Evolutionary conservation across 2,329 filamentous ascomycete species (phyloP), one percentile per base, ranked within the genome.

Genomic region (Pleomassaria siparia): DNA sequence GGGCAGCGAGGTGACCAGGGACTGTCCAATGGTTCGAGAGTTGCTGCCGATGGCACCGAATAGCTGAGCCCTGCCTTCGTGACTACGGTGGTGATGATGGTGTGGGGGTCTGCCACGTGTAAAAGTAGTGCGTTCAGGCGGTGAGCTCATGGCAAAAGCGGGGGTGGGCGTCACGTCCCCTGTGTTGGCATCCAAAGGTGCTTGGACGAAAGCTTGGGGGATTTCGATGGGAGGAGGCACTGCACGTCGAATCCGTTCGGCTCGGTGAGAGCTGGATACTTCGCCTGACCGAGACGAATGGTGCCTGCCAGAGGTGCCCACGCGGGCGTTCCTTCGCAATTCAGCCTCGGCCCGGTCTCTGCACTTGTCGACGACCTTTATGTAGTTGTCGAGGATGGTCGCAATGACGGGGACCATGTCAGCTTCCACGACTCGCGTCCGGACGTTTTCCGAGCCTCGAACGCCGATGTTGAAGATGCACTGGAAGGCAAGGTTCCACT

Each of bases 391-490:
- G 51, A 99, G 84, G 44, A 99, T 96, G 40, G 94, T 97, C 46
- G 94, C 94, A 63, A 99, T 96, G 62, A 99, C 94, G 2, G 94
- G 94, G 3, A 99, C 94, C 89, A 99, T 96, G 72, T 99, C 94
- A 54, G 94, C 94, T 75, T 99, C 94, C 43, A 99, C 94, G 2
- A 99, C 92, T 57, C 94, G 83, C 48, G 94, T 97, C 60, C 94
- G 84, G 50, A 99, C 94, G 58, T 84, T 86, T 75, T 99, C 94
- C 11, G 94, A 96, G 50, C 94, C 94, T 59, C 94, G 84, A 50
- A 99, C 92, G 47, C 94, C 94, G 67, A 99, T 97, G 72, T 99
- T 99, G 69, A 99, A 94, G 56, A 97, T 91, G 72, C 94, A 99
- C 74, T 97, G 94, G 72, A 99, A 99, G 44, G 94, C 94, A 54